Evolutionary conservation across 192 early-diverging fungal species (phyloP), one percentile per base, ranked within the genome.

Genomic region (Linnemannia exigua): DNA sequence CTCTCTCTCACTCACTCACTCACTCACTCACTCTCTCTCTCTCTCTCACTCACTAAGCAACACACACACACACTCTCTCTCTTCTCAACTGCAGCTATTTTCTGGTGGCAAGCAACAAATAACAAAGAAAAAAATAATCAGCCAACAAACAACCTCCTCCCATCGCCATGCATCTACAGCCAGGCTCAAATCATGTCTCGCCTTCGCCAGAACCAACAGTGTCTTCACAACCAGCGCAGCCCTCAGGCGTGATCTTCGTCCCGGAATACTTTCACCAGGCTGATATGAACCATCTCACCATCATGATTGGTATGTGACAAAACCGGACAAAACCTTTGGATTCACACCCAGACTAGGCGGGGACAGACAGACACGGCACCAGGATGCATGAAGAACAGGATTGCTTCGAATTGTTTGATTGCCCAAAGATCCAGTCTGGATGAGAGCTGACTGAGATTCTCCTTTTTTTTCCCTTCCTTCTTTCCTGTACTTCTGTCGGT

Each of bases 251-350:
- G 77, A 77, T 82, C 87, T 50, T 82, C 35, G 80, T 79, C 51
- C 81, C 77, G 35, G 87, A 91, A 74, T 91, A 91, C 52, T 91
- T 86, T 76, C 88, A 91, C 70, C 85, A 85, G 52, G 82, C 88
- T 2, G 90, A 91, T 77, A 88, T 91, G 70, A 88, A 76, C 51
- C 88, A 91, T 77, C 73, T 91, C 50, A 87, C 88, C 50, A 85
- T 89, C 36, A 89, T 91, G 88, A 88, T 91, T 67, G 88, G 90
- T 91, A 88, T 37, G 87, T 66, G 25, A 67, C 12, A 67, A 16
- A n/a, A 44, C 41, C 4, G 63, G 54, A 41, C 58, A 31, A 17
- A 71, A 7, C 3, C 14, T 48, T 33, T 48, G 25, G 19, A 28
- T 47, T 72, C n/a, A 31, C 44, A 44, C 44, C 7, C 31, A 2